Base-by-base conservation (phyloP, 2,329 filamentous ascomycete genomes). In the Botrytis hyacinthi region DNA sequence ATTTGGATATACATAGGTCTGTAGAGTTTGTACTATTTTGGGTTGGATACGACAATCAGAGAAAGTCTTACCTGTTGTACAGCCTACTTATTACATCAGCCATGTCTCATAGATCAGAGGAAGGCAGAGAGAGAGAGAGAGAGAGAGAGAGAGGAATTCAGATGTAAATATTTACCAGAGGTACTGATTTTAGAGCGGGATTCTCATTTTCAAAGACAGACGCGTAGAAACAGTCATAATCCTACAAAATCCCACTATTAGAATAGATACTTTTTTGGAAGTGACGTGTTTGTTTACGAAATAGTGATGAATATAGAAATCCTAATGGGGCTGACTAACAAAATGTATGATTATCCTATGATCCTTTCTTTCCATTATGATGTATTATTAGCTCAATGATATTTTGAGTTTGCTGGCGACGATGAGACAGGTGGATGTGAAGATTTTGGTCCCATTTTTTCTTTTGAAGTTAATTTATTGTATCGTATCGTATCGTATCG, bases 171-270 rank as follows among this genome's bases (percentile, higher is more conserved):
- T 97, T 90, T 51, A 94, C 95, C 48, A 98, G 85, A 10, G 94
- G 93, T 29, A 92, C 83, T 1, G 87, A 86, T 80, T 90, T 93
- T 73, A 98, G 85, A 3, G 87, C 84, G 0, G 94, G 93, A 76
- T 92, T 90, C 80, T 92, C 91, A 76, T 91, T 91, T 83, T 98
- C 94, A 77, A 96, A 91, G 14, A 81, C 94, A 68, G 94, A 93
- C 35, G 95, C 95, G 82, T 98, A 98, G 85, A 98, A 98, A 84
- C 93, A 97, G 84, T 95, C 93, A 81, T 94, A 93, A 82, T 93
- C 90, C 90, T 92, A 40, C 14, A 18, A 8, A 68, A 42, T 32
- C 12, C 35, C 40, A 60, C 51, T 51, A 51, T 72, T 48, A 72
- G 63, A 60, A 72, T 61, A 69, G 63, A 44, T 37, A 48, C 12